Percentiles rank a stretch among this genome's conserved stretches.
These are phyloP conservation scores for Suhomyces vadensis DNA, from an alignment of 805 yeast species.

Conservation along the genomic window DNA sequence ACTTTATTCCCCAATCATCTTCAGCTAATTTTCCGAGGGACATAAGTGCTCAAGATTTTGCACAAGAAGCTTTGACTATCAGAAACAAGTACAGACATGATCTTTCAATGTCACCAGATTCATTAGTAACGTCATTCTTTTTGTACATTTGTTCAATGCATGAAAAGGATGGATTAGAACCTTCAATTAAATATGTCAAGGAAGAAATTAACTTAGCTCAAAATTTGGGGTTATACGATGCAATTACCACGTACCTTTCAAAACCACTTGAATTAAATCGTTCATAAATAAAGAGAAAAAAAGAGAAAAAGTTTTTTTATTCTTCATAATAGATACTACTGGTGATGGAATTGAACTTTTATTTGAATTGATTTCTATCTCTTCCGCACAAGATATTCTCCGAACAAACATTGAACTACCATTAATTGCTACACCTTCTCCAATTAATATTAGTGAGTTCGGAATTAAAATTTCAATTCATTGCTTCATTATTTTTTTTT, in stretches of 20 bases:
- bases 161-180: constrained; percentile 21
- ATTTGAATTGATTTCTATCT: constrained; percentile 35
- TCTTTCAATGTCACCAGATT: constrained; percentile 23
- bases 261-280: constrained; percentile 32
- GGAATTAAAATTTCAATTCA: too few species aligned
- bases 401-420: constrained; percentile 34
- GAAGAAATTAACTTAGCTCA: constrained; percentile 38
- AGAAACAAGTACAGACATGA: constrained; percentile 23
- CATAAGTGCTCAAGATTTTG: constrained; percentile 15
- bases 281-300: constrained; percentile 30
- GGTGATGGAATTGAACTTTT: constrained; percentile 37
- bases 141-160: constrained; percentile 35
- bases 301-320: too few species aligned
- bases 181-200: constrained; percentile 31
- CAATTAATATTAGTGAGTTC: neutral
- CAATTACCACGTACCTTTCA: constrained; percentile 22
- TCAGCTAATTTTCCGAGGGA: constrained; percentile 17
- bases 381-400: constrained; percentile 34
- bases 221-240: constrained; percentile 30
- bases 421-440: constrained; percentile 16
- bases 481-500: too few species aligned
- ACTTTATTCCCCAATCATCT: constrained; percentile 14
- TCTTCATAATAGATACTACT: constrained; percentile 33
- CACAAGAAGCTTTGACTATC: constrained; percentile 23
- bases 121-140: constrained; percentile 34